A percentile compares a stretch with the other conserved stretches of the same genome.
These are phyloP conservation scores for Oleoguttula mirabilis DNA, from an alignment of 495 filamentous ascomycete genomes.

Conservation along the genomic window DNA sequence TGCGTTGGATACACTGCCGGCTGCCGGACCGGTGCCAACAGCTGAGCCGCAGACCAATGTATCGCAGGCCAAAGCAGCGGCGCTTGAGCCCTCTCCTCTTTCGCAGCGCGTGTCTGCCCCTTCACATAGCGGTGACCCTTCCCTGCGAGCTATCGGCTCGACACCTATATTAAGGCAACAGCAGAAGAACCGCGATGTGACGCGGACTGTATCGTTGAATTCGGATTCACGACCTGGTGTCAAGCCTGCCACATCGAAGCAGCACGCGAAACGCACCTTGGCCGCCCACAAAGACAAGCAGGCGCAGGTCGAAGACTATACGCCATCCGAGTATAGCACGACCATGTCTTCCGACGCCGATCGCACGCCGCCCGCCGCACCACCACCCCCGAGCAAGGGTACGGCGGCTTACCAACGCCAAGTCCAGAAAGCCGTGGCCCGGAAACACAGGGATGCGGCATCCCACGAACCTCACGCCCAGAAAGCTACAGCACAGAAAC, in stretches of 20 bases:
- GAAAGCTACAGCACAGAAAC: too few species aligned
- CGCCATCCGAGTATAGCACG: conserved; percentile 18
- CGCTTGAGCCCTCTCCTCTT: too few species aligned
- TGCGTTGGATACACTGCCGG: too few species aligned
- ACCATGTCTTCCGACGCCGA: conserved; percentile 12
- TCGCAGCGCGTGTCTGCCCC: too few species aligned
- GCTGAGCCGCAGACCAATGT: too few species aligned
- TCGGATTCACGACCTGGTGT: conserved; percentile 9
- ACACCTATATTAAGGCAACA: conserved; percentile 6
- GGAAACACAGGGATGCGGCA: too few species aligned
- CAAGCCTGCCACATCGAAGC: conserved; percentile 3
- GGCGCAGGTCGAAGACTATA: conserved; percentile 2
- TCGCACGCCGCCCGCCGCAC: neutral
- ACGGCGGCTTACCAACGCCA: neutral
- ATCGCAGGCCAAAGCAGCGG: too few species aligned
- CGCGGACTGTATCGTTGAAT: conserved; percentile 8
- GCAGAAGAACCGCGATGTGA: neutral
- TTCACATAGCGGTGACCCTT: conserved; percentile 6
- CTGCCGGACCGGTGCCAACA: too few species aligned
- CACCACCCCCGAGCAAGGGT: neutral
- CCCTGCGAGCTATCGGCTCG: conserved; percentile 13
- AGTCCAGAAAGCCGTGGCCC: neutral
- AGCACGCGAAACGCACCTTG: conserved; percentile 4
- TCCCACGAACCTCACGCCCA: too few species aligned
- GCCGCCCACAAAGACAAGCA: conserved; percentile 1